Base-by-base conservation (phyloP, 1,284 basidiomycete genomes). In the Moesziomyces parantarcticus region DNA sequence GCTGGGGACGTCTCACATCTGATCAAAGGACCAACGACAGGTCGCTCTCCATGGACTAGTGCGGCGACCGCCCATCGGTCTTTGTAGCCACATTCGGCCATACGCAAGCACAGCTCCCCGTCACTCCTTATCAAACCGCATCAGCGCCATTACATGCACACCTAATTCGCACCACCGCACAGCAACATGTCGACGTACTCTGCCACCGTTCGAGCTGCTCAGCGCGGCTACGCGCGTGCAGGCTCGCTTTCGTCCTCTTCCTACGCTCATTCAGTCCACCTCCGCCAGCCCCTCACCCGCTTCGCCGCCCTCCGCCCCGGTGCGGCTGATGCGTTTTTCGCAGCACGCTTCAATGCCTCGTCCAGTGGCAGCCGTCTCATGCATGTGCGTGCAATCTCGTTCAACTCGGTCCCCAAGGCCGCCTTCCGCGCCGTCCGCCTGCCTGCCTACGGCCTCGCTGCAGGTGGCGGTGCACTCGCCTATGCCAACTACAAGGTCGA, bases 401-500 rank as follows among this genome's bases (percentile, higher is more conserved):
- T 82, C 70, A 76, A 74, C 40, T 60, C 76, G 23, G 76, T 83
- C 25, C 81, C 81, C 21, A 75, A 71, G 45, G 68, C 73, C 20
- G 79, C 75, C 45, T 69, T 82, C 36, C 60, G 78, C 1, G 72
- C 73, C 3, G 63, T 71, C 20, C 74, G 81, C 14, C 60, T 83
- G 8, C 82, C 82, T 8, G 68, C 76, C 1, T 79, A 77, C 36
- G 79, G 77, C 5, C 36, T 77, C 13, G 71, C 75, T 13, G 79
- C 80, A 3, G 82, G 72, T 3, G 78, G 78, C 14, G 81, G 82
- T 14, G 72, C 76, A 13, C 66, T 81, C 14, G 79, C 82, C 9
- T 81, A 83, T 42, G 76, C 80, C 22, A 81, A 79, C 58, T 79
- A 78, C 70, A 83, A 80, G 61, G 69, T 83, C 16, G 81, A 83